These are phyloP conservation scores for Aquilaria yunnanensis DNA, from an alignment of 345 rosid genomes.

Conservation along the genomic window DNA sequence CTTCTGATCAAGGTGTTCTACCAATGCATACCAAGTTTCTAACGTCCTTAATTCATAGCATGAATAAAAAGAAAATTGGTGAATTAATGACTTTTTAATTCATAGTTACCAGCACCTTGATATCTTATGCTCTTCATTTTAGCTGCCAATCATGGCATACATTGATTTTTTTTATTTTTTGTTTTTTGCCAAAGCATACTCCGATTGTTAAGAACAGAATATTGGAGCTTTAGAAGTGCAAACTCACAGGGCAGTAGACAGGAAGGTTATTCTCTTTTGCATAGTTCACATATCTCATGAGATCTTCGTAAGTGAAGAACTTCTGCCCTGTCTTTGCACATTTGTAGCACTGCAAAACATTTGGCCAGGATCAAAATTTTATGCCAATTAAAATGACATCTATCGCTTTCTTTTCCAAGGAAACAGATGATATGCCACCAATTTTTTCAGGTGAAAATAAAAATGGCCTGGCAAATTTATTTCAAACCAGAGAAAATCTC, in stretches of 20 bases:
- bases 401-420: too few species aligned
- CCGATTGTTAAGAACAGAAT: neutral
- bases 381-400: too few species aligned
- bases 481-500: too few species aligned
- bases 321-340: conserved; percentile 19
- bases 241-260: conserved; percentile 21
- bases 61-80: neutral
- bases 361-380: too few species aligned
- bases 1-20: too few species aligned
- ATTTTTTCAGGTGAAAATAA: too few species aligned
- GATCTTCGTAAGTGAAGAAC: conserved; percentile 17
- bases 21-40: too few species aligned
- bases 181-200: neutral
- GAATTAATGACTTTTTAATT: neutral
- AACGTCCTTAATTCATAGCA: neutral
- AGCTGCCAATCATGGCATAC: neutral
- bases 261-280: conserved; percentile 16
- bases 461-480: too few species aligned
- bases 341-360: conserved; percentile 14
- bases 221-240: conserved; percentile 1
- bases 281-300: conserved; percentile 27
- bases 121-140: neutral
- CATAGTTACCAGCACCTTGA: neutral
- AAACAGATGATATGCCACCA: too few species aligned
- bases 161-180: too few species aligned